A percentile compares a stretch with the other conserved stretches of the same genome.
Conservation (phyloP, 345 rosid species). For the Gossypium rotundifolium region DNA sequence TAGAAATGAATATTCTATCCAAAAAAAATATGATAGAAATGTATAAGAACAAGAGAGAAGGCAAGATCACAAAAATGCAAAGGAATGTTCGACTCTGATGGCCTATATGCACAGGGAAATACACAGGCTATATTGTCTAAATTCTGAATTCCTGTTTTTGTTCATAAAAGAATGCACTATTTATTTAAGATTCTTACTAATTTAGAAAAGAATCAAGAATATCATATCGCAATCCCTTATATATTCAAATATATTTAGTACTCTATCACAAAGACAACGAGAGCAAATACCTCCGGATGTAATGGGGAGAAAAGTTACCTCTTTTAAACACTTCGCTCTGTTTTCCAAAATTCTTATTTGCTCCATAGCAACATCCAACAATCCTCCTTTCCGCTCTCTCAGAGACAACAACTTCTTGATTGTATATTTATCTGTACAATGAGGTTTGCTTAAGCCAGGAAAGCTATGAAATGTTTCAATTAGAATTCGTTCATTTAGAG, state of each 20-base stretch:
- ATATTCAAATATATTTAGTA: no score
- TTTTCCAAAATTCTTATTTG: conserved; percentile 36
- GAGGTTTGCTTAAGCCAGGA: conserved; percentile 84
- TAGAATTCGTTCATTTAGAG: conserved; percentile 41
- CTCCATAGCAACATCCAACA: conserved; percentile 45
- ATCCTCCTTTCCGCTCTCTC: conserved; percentile 48
- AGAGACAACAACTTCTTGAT: conserved; percentile 67
- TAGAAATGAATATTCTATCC: no score
- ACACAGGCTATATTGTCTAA: neutral
- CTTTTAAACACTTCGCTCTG: conserved; percentile 69
- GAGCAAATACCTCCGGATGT: neutral
- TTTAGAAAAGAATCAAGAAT: neutral
- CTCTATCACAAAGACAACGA: neutral
- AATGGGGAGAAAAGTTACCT: conserved; percentile 34
- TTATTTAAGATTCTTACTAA: neutral
- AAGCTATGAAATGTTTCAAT: conserved; percentile 59
- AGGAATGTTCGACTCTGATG: neutral
- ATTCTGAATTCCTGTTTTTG: neutral
- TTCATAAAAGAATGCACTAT: neutral
- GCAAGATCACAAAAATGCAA: neutral
- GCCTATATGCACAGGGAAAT: neutral
- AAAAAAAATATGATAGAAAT: no score
- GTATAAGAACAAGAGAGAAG: neutral
- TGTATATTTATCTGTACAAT: conserved; percentile 68
- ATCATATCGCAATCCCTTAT: neutral